Conservation (phyloP, 2,329 filamentous ascomycete genomes). For the Monilinia laxa region DNA sequence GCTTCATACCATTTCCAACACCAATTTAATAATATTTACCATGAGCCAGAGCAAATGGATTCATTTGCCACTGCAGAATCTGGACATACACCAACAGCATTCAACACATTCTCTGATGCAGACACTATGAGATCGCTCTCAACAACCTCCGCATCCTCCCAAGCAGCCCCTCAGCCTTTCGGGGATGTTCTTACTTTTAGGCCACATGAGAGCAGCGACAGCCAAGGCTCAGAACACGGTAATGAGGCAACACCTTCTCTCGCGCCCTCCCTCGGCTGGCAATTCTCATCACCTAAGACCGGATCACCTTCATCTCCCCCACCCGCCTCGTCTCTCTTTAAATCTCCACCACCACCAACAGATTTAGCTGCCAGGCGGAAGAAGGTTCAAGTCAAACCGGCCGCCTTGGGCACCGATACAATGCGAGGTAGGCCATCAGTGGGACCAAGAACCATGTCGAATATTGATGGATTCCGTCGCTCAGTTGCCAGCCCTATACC, state of each 20-base stretch:
- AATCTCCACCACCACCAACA: slow-evolving; percentile 37
- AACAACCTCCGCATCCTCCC: slow-evolving; percentile 32
- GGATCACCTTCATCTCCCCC: slow-evolving; percentile 32
- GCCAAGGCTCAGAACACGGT: slow-evolving; percentile 31
- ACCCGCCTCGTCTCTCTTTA: slow-evolving; percentile 34
- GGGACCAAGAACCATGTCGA: slow-evolving; percentile 39
- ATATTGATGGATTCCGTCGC: slow-evolving; percentile 37
- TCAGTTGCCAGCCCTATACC: slow-evolving; percentile 34
- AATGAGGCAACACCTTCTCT: slow-evolving; percentile 23
- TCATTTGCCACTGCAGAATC: slow-evolving; percentile 25
- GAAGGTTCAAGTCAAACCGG: slow-evolving; percentile 39
- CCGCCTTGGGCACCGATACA: slow-evolving; percentile 36
- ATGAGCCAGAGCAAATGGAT: slow-evolving; percentile 12
- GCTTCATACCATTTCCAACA: not conserved
- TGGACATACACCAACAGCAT: slow-evolving; percentile 32
- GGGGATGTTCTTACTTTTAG: slow-evolving; percentile 25
- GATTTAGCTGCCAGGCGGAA: slow-evolving; percentile 39
- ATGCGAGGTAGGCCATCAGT: slow-evolving; percentile 32
- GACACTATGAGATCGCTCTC: slow-evolving; percentile 22
- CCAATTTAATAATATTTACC: not conserved
- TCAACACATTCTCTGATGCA: slow-evolving; percentile 27
- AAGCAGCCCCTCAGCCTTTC: slow-evolving; percentile 27
- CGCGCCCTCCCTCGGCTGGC: slow-evolving; percentile 27
- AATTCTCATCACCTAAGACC: slow-evolving; percentile 30
- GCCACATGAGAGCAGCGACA: slow-evolving; percentile 26